Conservation (phyloP, 2,329 filamentous ascomycete species). For the Paracorniculantispora psalliotae region DNA sequence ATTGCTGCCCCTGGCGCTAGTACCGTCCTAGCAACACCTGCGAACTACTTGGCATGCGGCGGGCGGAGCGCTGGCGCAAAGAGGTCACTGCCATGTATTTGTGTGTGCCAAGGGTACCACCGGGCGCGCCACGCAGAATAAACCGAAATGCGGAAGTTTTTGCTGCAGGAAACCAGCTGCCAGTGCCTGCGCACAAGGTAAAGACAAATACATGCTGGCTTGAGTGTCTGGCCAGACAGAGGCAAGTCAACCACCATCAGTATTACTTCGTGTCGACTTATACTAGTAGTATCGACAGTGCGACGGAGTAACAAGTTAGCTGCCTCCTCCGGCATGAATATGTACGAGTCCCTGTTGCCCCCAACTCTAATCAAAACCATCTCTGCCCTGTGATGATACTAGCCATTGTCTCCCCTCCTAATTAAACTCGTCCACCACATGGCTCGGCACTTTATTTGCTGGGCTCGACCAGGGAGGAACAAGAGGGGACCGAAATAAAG, state of each 20-base stretch:
- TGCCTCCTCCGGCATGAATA: not conserved
- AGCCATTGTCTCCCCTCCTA: not conserved
- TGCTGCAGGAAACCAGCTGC: not conserved
- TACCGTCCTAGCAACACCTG: not conserved
- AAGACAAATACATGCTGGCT: too few species aligned
- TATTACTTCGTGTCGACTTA: too few species aligned
- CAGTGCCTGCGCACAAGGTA: not conserved
- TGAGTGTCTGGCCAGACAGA: too few species aligned
- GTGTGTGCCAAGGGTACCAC: not conserved
- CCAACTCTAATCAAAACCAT: not conserved
- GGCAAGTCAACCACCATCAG: too few species aligned
- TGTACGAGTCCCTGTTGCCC: not conserved
- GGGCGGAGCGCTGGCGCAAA: not conserved
- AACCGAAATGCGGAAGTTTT: not conserved
- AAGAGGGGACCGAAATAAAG: too few species aligned
- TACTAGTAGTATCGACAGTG: too few species aligned
- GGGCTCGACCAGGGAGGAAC: not conserved
- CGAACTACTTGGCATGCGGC: not conserved
- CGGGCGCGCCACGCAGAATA: not conserved
- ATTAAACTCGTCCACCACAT: not conserved
- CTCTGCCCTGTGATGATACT: not conserved
- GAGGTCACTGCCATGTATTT: not conserved
- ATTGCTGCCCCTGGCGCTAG: constrained; percentile 15
- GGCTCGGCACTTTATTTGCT: not conserved
- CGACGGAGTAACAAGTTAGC: too few species aligned